A percentile compares a stretch with the other conserved stretches of the same genome.
Evolutionary conservation across 352 stramenopile species (phyloP).

Genomic region (Saprolegnia parasitica): DNA sequence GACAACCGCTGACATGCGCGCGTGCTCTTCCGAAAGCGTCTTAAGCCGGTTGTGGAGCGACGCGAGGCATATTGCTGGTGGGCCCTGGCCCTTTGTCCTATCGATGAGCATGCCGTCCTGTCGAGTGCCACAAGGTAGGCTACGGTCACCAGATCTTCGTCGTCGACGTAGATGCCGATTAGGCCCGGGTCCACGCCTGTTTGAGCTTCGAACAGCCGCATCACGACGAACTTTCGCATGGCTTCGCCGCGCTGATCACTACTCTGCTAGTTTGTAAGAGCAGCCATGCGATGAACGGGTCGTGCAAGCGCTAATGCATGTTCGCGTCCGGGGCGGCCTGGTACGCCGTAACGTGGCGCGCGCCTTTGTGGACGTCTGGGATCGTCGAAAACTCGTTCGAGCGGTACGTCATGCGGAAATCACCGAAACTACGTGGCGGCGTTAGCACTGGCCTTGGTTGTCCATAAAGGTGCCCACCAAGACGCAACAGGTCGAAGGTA

Average conservation of each 20-base stretch:
- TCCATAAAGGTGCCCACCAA: constrained; percentile 67
- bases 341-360: constrained; percentile 75
- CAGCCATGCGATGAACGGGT: constrained; percentile 73
- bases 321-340: constrained; percentile 81
- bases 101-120: constrained; percentile 79
- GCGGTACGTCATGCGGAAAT: constrained; percentile 68
- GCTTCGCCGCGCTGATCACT: constrained; percentile 62
- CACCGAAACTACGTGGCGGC: constrained; percentile 62
- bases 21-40: constrained; percentile 78
- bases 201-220: constrained; percentile 71
- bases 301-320: constrained; percentile 72
- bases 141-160: constrained; percentile 42
- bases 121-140: constrained; percentile 81
- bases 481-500: no score
- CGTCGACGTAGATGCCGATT: constrained; percentile 85
- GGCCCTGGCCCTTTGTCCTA: constrained; percentile 78
- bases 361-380: constrained; percentile 83
- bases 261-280: constrained; percentile 66
- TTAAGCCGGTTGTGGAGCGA: constrained; percentile 35
- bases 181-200: constrained; percentile 75
- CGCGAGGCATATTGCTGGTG: constrained; percentile 46
- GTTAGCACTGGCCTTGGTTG: constrained; percentile 63
- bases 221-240: constrained; percentile 57
- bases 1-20: constrained; percentile 74
- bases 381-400: constrained; percentile 80